Conservation (phyloP, 164 flowering plant species). For the Magnolia changhungtana region DNA sequence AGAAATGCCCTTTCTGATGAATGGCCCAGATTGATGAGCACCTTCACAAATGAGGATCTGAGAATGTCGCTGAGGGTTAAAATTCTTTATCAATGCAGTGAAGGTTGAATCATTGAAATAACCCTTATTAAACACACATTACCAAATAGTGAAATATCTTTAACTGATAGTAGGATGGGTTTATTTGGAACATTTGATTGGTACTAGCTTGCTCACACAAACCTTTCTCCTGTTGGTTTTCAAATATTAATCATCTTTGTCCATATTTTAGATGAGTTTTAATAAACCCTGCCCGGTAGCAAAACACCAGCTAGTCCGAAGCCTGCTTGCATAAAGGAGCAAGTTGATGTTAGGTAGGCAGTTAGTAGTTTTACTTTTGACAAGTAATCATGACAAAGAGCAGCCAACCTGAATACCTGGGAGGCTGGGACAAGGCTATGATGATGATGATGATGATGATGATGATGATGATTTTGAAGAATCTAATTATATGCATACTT, state of each 20-base stretch:
- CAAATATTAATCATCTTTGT: too few relatives aligned
- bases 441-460: neutral
- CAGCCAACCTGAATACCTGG: neutral
- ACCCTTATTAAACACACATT: too few relatives aligned
- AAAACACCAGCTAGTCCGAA: too few relatives aligned
- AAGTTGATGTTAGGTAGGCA: too few relatives aligned
- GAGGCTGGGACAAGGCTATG: neutral
- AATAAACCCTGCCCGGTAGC: too few relatives aligned
- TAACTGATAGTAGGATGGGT: too few relatives aligned
- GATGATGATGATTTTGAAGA: neutral
- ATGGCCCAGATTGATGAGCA: neutral
- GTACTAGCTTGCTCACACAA: too few relatives aligned
- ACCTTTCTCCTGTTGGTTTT: too few relatives aligned
- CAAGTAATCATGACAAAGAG: neutral
- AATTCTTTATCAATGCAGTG: neutral
- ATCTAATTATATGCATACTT: neutral
- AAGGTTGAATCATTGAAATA: too few relatives aligned
- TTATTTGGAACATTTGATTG: too few relatives aligned
- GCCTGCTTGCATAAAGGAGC: neutral
- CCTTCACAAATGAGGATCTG: neutral
- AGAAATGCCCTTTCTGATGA: neutral
- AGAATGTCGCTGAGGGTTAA: neutral
- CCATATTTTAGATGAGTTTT: too few relatives aligned
- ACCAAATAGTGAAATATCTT: too few relatives aligned
- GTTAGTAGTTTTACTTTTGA: neutral